These are phyloP conservation scores for Arabis alpina DNA, from an alignment of 345 rosid genomes.

Conservation along the genomic window DNA sequence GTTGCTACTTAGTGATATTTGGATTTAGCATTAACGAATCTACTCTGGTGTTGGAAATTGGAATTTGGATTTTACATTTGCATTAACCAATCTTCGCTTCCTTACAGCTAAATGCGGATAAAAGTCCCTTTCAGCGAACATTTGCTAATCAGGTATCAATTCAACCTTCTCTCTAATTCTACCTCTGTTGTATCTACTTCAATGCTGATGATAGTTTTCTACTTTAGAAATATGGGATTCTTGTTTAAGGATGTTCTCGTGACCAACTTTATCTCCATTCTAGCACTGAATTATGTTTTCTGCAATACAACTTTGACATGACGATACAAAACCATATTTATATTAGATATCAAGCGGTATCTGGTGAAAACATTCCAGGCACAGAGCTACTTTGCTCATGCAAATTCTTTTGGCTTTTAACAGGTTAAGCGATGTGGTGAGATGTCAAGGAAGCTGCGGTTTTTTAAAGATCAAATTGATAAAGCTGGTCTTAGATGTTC, in stretches of 20 bases:
- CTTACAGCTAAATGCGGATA: conserved; percentile 83
- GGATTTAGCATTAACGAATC: too few relatives aligned
- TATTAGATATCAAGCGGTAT: not conserved
- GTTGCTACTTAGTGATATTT: too few relatives aligned
- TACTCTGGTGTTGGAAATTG: too few relatives aligned
- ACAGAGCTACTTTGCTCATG: conserved; percentile 34
- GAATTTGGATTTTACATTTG: too few relatives aligned
- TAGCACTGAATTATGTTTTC: not conserved
- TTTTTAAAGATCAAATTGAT: conserved; percentile 85
- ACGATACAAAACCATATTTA: not conserved
- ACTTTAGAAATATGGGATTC: not conserved
- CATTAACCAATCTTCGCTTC: conserved; percentile 21
- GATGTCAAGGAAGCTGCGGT: conserved; percentile 91
- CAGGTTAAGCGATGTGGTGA: conserved; percentile 97
- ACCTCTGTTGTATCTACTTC: conserved; percentile 4
- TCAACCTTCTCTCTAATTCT: conserved; percentile 11
- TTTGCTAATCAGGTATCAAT: conserved; percentile 88
- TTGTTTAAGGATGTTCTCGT: not conserved
- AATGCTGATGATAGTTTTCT: conserved; percentile 8
- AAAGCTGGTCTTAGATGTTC: conserved; percentile 84
- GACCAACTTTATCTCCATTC: conserved; percentile 7
- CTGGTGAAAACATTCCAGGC: conserved; percentile 20
- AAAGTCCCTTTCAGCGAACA: conserved; percentile 93
- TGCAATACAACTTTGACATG: not conserved
- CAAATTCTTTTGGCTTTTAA: conserved; percentile 39